phyloP scores from a whole-genome alignment of 495 filamentous ascomycete species.

The Arthonia radiata region DNA sequence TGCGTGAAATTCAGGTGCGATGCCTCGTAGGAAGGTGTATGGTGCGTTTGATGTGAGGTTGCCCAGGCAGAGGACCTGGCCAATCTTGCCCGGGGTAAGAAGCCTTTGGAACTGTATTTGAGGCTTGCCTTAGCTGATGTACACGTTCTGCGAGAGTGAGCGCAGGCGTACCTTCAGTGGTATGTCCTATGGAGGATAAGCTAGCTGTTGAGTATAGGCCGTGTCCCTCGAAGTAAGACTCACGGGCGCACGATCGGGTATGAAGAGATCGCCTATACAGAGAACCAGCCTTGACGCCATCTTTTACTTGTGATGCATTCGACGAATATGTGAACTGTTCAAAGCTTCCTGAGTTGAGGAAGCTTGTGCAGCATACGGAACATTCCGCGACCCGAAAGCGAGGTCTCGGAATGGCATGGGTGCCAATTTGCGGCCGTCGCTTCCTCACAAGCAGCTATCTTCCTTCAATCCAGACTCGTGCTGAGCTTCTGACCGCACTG shows the following conservation, averaged over 20 bases:
- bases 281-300: slow-evolving; percentile 72
- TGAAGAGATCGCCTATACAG: slow-evolving; percentile 91
- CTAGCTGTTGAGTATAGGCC: not conserved
- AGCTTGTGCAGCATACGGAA: too few species aligned
- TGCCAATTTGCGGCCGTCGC: too few species aligned
- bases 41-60: slow-evolving; percentile 90
- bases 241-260: slow-evolving; percentile 81
- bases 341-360: too few species aligned
- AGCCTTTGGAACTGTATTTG: slow-evolving; percentile 87
- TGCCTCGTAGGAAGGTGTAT: slow-evolving; percentile 77
- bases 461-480: too few species aligned
- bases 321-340: too few species aligned
- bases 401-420: too few species aligned
- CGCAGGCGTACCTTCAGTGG: slow-evolving; percentile 48
- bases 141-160: slow-evolving; percentile 1
- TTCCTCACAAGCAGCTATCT: too few species aligned
- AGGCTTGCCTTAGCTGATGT: slow-evolving; percentile 3
- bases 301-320: slow-evolving; percentile 3
- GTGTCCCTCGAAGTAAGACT: slow-evolving; percentile 8
- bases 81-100: slow-evolving; percentile 90
- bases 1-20: slow-evolving; percentile 86
- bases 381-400: too few species aligned
- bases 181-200: slow-evolving; percentile 37
- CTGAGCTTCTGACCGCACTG: too few species aligned
- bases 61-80: slow-evolving; percentile 87